A percentile compares a stretch with the other conserved stretches of the same genome.
phyloP scores from a whole-genome alignment of 495 filamentous ascomycete genomes.

The Penicillium canariense region DNA sequence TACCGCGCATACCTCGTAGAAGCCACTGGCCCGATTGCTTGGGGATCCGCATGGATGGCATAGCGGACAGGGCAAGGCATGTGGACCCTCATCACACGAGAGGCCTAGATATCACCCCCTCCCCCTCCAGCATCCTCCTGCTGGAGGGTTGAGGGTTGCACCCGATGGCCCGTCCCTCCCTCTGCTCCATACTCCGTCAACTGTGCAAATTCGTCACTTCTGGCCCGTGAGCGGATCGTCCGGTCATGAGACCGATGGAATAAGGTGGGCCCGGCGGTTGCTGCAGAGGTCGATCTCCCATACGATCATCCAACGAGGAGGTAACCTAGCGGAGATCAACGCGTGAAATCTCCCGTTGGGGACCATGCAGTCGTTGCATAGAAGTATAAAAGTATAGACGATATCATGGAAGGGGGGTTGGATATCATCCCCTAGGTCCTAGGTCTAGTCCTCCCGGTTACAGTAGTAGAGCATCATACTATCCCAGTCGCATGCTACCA shows the following conservation, averaged over 20 bases:
- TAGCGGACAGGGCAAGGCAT: background rate
- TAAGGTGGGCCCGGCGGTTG: constrained; percentile 9
- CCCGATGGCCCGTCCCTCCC: background rate
- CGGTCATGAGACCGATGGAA: constrained; percentile 13
- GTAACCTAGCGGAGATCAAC: background rate
- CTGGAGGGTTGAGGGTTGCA: constrained; percentile 12
- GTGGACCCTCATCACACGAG: background rate
- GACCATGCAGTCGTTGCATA: background rate
- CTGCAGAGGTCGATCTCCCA: constrained; percentile 21
- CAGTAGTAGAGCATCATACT: no score
- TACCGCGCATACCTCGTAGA: no score
- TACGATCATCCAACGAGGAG: constrained; percentile 8
- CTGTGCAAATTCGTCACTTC: background rate
- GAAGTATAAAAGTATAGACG: background rate
- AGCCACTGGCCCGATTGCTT: no score
- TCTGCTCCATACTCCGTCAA: background rate
- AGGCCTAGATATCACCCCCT: background rate
- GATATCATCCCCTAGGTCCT: no score
- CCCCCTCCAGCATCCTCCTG: background rate
- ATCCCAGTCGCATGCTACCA: background rate
- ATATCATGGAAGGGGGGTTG: no score
- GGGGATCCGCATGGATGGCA: no score
- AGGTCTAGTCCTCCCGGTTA: no score
- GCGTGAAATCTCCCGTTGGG: background rate
- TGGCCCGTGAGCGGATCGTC: background rate